Evolutionary conservation across 2,329 filamentous ascomycete genomes (phyloP).

Genomic region (Ascochyta koolunga): DNA sequence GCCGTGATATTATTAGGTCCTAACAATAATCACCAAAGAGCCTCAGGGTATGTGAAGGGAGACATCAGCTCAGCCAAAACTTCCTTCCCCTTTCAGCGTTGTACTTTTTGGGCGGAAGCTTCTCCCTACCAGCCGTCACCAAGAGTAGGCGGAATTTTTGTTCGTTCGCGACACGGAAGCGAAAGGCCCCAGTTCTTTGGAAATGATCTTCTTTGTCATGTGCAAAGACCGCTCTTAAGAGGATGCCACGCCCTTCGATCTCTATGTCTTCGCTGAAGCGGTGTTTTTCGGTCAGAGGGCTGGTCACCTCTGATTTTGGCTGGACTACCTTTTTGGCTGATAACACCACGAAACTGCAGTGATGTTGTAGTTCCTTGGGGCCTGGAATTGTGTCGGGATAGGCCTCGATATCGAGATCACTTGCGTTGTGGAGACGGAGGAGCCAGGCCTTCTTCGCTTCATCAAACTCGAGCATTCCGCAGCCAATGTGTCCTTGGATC

Average conservation of each 20-base stretch:
- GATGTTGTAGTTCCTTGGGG: background rate
- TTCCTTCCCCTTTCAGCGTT: conserved; percentile 7
- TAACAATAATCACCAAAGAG: too few species aligned
- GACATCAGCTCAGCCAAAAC: conserved; percentile 22
- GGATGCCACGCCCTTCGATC: conserved; percentile 22
- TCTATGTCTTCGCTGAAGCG: background rate
- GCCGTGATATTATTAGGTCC: too few species aligned
- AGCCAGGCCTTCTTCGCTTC: conserved; percentile 12
- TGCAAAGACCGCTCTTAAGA: conserved; percentile 13
- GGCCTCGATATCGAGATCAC: conserved; percentile 15
- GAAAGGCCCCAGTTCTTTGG: conserved; percentile 23
- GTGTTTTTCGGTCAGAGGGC: background rate
- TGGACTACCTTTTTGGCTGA: conserved; percentile 20
- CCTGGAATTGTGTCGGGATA: conserved; percentile 25
- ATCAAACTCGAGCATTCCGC: conserved; percentile 11
- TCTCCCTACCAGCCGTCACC: conserved; percentile 6
- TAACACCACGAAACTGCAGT: conserved; percentile 20
- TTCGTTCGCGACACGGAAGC: conserved; percentile 15
- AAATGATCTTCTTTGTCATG: conserved; percentile 10
- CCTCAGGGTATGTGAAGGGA: background rate
- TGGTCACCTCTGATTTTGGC: background rate
- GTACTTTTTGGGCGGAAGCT: conserved; percentile 1
- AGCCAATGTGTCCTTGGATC: conserved; percentile 26
- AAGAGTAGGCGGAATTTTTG: conserved; percentile 6
- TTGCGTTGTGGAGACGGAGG: conserved; percentile 3